These are phyloP conservation scores for Trichophaea hybrida DNA, from an alignment of 2,329 filamentous ascomycete species.

Conservation along the genomic window DNA sequence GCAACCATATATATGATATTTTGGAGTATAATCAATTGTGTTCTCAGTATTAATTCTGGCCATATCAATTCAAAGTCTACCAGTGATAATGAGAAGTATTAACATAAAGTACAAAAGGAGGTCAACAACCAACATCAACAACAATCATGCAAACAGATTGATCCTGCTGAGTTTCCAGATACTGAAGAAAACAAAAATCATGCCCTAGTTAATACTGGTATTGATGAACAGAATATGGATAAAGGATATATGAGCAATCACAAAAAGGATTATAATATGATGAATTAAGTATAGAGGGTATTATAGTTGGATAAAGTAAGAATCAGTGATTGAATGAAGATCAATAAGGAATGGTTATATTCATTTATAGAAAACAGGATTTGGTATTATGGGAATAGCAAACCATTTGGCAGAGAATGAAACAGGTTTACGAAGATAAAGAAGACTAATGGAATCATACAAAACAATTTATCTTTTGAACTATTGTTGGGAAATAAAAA, in stretches of 20 bases:
- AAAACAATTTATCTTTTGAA: too few species aligned
- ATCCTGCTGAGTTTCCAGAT: neutral
- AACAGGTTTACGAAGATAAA: too few species aligned
- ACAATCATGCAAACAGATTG: neutral
- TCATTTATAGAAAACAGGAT: too few species aligned
- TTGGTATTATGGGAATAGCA: too few species aligned
- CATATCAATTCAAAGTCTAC: neutral
- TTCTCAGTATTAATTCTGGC: neutral
- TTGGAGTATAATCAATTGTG: neutral
- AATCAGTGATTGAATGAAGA: too few species aligned
- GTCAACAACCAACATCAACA: neutral
- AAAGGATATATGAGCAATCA: neutral
- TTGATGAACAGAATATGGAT: neutral
- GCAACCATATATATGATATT: neutral
- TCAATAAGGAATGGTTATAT: too few species aligned
- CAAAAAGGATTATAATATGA: neutral
- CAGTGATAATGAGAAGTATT: neutral
- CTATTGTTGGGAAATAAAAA: too few species aligned
- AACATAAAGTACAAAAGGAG: neutral
- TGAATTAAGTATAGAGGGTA: neutral
- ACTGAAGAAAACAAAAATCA: neutral
- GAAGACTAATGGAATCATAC: too few species aligned
- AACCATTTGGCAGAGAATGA: too few species aligned
- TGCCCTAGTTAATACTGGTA: neutral
- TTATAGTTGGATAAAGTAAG: too few species aligned